Evolutionary conservation across 768 basidiomycete species (phyloP), one percentile per base, ranked within the genome.

Genomic region (Xerocomus spinulosus): DNA sequence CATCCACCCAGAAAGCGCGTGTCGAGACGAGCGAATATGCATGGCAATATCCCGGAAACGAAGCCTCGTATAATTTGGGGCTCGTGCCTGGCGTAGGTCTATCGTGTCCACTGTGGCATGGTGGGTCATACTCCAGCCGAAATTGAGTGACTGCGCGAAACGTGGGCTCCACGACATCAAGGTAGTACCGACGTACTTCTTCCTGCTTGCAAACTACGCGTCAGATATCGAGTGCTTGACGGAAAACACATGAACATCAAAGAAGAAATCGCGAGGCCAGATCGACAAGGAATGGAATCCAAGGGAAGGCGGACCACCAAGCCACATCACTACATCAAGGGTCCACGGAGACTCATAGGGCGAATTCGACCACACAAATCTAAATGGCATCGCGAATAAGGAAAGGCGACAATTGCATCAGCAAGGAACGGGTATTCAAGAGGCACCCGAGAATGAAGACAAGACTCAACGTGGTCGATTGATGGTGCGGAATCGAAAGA

Each of bases 1-100:
- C 75, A 64, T 94, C 92, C 51, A 92, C 80, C 50, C 88, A 71
- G 67, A 94, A 94, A 3, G 89, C 85, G 32, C 92, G 76, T 4
- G 89, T 86, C 3, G 83, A 86, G 42, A 94, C 87, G 28, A 92
- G 75, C 2, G 77, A 69, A 56, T 77, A 81, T 5, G 67, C 66
- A 24, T 56, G 65, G 28, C 62, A 67, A 32, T 65, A 67, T 24
- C 65, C 67, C 23, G 55, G 29, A 26, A 67, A 55, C 17, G 67
- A 67, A 40, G 52, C 48, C 37, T 36, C 33, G 14, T 51, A 39
- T 38, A 36, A 23, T 18, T 50, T 50, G 33, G 51, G 42, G 18
- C 35, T 15, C 10, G 20, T 20, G 38, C 36, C 42, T 13, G 55
- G 9, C 24, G 15, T 26, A 30, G 41, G 24, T 39, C 10, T 30